Base-by-base conservation (phyloP, 495 filamentous ascomycete genomes). In the Penicillium silybi region DNA sequence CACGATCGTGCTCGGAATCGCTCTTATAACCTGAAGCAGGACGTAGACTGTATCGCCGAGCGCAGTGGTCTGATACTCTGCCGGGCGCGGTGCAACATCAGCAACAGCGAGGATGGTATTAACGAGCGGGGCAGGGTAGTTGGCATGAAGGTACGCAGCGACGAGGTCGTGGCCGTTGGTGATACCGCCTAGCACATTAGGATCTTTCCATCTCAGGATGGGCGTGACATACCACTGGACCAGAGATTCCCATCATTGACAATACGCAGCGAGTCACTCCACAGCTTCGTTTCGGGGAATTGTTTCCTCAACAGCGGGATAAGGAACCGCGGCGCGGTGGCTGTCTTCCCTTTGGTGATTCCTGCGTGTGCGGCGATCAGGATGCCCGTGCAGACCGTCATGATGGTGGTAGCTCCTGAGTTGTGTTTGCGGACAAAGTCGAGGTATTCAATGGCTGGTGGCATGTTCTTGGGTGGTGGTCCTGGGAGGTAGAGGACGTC, bases 111-210 rank as follows among this genome's bases (percentile, higher is more conserved):
- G 65, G 2, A 72, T 66, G n/a, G 75, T 61, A 45, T 85, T 79
- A 3, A 74, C 72, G 4, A 80, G 51, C 0, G 73, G 59, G 0
- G 65, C 65, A 0, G 78, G 72, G 51, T 80, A 83, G 4, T 69
- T 64, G 6, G 71, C 63, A 13, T 76, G 69, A 15, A 77, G 62
- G 56, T 83, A 86, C 20, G 73, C 74, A 8, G 78, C 70, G 7
- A 83, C 76, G 40, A 85, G 69, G 53, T 86, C 83, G 55, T 82
- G 80, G 7, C 82, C 81, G 53, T 84, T 85, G 20, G 82, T 85
- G 20, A 86, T 71, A 39, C 80, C 81, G 8, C 80, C 80, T 84
- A 39, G 2, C 32, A 4, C 4, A 29, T 29, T 4, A 44, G 22
- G 10, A 1, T 32, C 11, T 13, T 32, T 32, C 29, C 11, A 15